A percentile compares a stretch with the other conserved stretches of the same genome.
phyloP scores from a whole-genome alignment of 73 alveolate species.

The Effrenium voratum region DNA sequence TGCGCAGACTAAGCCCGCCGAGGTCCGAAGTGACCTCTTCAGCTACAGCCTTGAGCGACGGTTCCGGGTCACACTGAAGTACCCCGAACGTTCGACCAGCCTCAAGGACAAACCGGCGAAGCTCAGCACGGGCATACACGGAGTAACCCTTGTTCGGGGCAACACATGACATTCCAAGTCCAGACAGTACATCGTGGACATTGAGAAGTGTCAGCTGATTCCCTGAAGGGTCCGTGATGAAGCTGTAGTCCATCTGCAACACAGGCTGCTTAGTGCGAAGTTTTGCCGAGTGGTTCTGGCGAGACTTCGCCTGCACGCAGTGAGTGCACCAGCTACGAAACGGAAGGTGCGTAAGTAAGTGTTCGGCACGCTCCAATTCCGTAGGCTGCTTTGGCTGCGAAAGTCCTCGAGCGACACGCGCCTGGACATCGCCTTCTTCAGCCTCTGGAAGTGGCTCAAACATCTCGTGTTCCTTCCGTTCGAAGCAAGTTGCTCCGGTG shows the following conservation, averaged over 20 bases:
- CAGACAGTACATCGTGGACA: slow-evolving; percentile 18
- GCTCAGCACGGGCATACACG: slow-evolving; percentile 16
- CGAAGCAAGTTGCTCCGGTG: background rate
- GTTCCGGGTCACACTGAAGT: background rate
- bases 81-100: slow-evolving; percentile 2
- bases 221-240: background rate
- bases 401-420: slow-evolving; percentile 34
- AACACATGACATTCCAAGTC: background rate
- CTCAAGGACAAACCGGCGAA: slow-evolving; percentile 18
- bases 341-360: background rate
- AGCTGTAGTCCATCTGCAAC: slow-evolving; percentile 15
- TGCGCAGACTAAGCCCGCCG: slow-evolving; percentile 15
- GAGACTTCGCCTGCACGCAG: slow-evolving; percentile 9
- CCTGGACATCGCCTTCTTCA: no score
- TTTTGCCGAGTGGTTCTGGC: slow-evolving; percentile 28
- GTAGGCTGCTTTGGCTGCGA: background rate
- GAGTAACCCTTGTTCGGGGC: background rate
- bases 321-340: slow-evolving; percentile 14
- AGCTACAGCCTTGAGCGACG: background rate
- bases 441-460: background rate
- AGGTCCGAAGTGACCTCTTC: slow-evolving; percentile 27
- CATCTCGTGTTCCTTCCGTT: background rate
- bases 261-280: slow-evolving; percentile 63
- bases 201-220: slow-evolving; percentile 17
- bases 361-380: background rate